phyloP scores from a whole-genome alignment of 2,329 filamentous ascomycete genomes.

The Penicillium sp. region DNA sequence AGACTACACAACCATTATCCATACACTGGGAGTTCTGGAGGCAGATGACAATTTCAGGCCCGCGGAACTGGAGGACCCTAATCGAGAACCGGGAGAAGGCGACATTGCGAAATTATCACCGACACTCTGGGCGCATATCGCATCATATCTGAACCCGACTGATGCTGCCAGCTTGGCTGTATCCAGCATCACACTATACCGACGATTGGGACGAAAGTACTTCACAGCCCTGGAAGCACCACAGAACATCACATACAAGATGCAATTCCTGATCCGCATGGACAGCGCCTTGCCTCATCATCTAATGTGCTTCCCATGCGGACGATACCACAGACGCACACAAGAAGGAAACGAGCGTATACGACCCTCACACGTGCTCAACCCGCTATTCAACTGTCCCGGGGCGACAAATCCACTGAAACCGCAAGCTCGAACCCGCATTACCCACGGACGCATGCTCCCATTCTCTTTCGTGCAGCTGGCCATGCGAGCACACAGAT shows the following conservation, averaged over 20 bases:
- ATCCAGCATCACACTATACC: conserved; percentile 46
- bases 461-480: conserved; percentile 58
- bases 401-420: conserved; percentile 48
- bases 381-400: conserved; percentile 56
- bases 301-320: conserved; percentile 57
- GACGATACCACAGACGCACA: conserved; percentile 52
- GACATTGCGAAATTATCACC: conserved; percentile 45
- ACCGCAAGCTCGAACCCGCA: conserved; percentile 49
- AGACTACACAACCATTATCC: conserved; percentile 37
- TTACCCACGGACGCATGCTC: conserved; percentile 53
- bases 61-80: conserved; percentile 15
- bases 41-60: conserved; percentile 21
- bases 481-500: conserved; percentile 48
- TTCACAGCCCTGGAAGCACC: conserved; percentile 41
- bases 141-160: conserved; percentile 40
- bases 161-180: conserved; percentile 50
- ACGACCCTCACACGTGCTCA: conserved; percentile 51
- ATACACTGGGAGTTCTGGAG: conserved; percentile 33
- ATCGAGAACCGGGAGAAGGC: conserved; percentile 36
- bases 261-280: conserved; percentile 50
- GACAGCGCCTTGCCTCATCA: conserved; percentile 52
- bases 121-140: conserved; percentile 46
- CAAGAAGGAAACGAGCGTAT: conserved; percentile 52
- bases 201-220: conserved; percentile 40
- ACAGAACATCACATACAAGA: conserved; percentile 45